Conservation (phyloP, 305 asterid species). For the Ilex paraguariensis region DNA sequence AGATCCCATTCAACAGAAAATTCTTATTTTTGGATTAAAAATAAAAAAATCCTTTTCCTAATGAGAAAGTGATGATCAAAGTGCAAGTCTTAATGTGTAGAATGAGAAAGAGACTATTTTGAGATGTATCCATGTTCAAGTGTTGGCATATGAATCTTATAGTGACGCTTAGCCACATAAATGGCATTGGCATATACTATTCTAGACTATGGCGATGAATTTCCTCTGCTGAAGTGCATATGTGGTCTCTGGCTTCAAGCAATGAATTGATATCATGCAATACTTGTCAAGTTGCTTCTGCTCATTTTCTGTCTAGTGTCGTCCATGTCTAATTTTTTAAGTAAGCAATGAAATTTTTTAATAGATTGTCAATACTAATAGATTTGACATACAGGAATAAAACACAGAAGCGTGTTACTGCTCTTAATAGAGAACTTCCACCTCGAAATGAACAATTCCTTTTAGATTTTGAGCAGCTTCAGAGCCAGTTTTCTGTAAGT, state of each 20-base stretch:
- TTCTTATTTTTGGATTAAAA: too few species aligned
- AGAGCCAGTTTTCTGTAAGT: slow-evolving; percentile 65
- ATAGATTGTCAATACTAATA: not conserved
- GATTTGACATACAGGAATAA: slow-evolving; percentile 61
- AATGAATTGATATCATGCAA: not conserved
- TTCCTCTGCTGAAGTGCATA: not conserved
- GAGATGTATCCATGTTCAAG: too few species aligned
- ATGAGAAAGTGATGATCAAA: too few species aligned
- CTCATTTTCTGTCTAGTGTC: not conserved
- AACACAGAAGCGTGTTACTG: slow-evolving; percentile 88
- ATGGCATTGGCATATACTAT: not conserved
- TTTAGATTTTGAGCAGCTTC: slow-evolving; percentile 82
- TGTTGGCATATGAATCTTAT: too few species aligned
- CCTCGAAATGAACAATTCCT: slow-evolving; percentile 91
- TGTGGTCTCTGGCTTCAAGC: not conserved
- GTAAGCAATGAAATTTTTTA: not conserved
- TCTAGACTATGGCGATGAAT: not conserved
- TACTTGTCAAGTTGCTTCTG: not conserved
- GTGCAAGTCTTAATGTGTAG: too few species aligned
- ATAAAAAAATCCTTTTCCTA: too few species aligned
- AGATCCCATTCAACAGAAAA: too few species aligned
- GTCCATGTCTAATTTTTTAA: not conserved
- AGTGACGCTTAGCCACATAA: too few species aligned
- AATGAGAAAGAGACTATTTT: too few species aligned
- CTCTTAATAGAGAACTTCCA: slow-evolving; percentile 84